These are phyloP conservation scores for Boeremia lycopersici DNA, from an alignment of 2,329 filamentous ascomycete genomes.

Conservation along the genomic window DNA sequence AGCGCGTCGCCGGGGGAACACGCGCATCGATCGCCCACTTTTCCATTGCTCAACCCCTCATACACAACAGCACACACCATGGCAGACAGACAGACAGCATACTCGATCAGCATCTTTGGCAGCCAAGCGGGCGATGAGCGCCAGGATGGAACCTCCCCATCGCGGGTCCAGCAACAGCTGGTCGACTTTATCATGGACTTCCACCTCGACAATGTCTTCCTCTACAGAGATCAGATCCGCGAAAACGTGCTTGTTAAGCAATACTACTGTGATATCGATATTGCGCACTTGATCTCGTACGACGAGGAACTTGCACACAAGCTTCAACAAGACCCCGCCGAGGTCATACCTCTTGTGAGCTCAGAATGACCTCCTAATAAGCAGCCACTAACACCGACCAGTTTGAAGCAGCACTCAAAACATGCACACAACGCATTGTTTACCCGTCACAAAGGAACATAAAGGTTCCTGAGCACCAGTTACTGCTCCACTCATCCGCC, in stretches of 20 bases:
- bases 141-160: conserved; percentile 40
- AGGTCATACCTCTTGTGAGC: conserved; percentile 86
- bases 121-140: conserved; percentile 45
- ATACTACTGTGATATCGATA: conserved; percentile 95
- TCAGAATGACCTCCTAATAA: background rate
- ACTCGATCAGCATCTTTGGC: conserved; percentile 79
- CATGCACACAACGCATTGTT: conserved; percentile 91
- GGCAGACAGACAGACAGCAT: conserved; percentile 80
- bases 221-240: conserved; percentile 94
- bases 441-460: conserved; percentile 74
- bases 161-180: conserved; percentile 72
- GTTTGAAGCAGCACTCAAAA: conserved; percentile 90
- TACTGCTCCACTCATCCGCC: conserved; percentile 90
- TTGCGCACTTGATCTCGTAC: conserved; percentile 93
- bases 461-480: conserved; percentile 85
- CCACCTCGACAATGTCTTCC: conserved; percentile 89
- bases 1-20: conserved; percentile 29
- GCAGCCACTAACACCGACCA: conserved; percentile 48
- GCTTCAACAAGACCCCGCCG: conserved; percentile 85
- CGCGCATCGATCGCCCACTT: conserved; percentile 26
- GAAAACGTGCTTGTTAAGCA: conserved; percentile 94
- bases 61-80: conserved; percentile 28
- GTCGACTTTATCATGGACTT: conserved; percentile 94
- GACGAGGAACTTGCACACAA: conserved; percentile 93
- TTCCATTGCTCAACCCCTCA: conserved; percentile 18